Conservation (phyloP, 257 asterid genomes). For the Lantana camara region DNA sequence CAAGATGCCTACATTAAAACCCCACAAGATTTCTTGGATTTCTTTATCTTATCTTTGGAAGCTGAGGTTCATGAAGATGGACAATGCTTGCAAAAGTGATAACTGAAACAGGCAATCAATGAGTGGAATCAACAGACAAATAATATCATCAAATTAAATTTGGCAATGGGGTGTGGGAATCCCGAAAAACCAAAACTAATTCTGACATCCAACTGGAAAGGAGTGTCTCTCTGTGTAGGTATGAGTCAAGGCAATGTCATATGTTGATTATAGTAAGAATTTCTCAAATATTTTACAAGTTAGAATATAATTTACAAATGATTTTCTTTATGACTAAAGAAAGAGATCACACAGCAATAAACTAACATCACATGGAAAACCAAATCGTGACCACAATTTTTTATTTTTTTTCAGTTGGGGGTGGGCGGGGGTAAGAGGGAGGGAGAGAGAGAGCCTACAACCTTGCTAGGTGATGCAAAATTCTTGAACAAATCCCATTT, state of each 20-base stretch:
- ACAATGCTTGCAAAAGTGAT: slow-evolving; percentile 12
- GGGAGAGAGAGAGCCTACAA: not conserved
- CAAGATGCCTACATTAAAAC: not conserved
- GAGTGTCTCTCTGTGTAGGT: slow-evolving; percentile 5
- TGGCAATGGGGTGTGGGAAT: not conserved
- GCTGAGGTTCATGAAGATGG: not conserved
- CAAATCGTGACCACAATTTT: not conserved
- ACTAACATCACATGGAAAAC: slow-evolving; percentile 5
- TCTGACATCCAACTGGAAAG: slow-evolving; percentile 4
- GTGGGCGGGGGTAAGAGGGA: slow-evolving; percentile 14
- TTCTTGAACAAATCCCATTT: no score
- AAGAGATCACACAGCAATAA: slow-evolving; percentile 19
- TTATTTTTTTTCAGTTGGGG: no score
- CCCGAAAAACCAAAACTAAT: slow-evolving; percentile 16
- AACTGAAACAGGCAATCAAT: slow-evolving; percentile 15
- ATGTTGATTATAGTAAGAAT: not conserved
- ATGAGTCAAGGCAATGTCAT: slow-evolving; percentile 20
- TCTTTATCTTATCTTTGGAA: not conserved
- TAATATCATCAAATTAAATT: slow-evolving; percentile 10
- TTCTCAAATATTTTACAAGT: not conserved
- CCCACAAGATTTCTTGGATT: slow-evolving; percentile 12
- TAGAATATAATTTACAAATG: slow-evolving; percentile 9
- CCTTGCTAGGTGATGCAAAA: slow-evolving; percentile 12
- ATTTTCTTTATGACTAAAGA: not conserved
- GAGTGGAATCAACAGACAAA: slow-evolving; percentile 11